phyloP scores from a whole-genome alignment of 2,329 filamentous ascomycete genomes.

The Dactylellina haptotyla region DNA sequence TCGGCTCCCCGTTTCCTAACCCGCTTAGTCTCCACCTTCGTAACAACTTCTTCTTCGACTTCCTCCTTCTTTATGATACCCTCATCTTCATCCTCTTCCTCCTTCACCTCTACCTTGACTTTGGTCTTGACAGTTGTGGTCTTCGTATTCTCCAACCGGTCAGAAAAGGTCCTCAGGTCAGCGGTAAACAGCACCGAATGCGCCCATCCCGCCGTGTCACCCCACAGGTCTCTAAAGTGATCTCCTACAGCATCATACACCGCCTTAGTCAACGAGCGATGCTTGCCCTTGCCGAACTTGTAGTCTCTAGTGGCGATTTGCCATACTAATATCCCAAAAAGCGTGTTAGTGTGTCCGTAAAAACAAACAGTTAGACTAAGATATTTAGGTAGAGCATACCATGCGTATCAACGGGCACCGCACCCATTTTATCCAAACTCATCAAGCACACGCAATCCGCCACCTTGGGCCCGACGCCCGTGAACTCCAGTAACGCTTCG shows the following conservation, averaged over 20 bases:
- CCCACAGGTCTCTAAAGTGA: constrained; percentile 90
- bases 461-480: constrained; percentile 95
- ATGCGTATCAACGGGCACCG: constrained; percentile 95
- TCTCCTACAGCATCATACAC: constrained; percentile 91
- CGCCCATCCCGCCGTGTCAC: constrained; percentile 93
- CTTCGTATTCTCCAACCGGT: constrained; percentile 62
- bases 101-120: constrained; percentile 59
- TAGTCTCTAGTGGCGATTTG: constrained; percentile 98
- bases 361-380: neutral
- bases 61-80: constrained; percentile 59
- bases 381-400: constrained; percentile 61
- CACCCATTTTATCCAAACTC: constrained; percentile 94
- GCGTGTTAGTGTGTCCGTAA: neutral
- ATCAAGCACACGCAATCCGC: constrained; percentile 96
- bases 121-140: constrained; percentile 58
- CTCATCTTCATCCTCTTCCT: constrained; percentile 58
- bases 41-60: constrained; percentile 58
- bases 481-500: constrained; percentile 77
- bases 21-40: constrained; percentile 58
- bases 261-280: constrained; percentile 84
- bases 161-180: constrained; percentile 85
- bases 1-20: constrained; percentile 55
- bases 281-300: constrained; percentile 83
- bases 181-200: constrained; percentile 94
- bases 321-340: constrained; percentile 72